Evolutionary conservation across 768 basidiomycete species (phyloP).

Genomic region (Multifurca ochricompacta): DNA sequence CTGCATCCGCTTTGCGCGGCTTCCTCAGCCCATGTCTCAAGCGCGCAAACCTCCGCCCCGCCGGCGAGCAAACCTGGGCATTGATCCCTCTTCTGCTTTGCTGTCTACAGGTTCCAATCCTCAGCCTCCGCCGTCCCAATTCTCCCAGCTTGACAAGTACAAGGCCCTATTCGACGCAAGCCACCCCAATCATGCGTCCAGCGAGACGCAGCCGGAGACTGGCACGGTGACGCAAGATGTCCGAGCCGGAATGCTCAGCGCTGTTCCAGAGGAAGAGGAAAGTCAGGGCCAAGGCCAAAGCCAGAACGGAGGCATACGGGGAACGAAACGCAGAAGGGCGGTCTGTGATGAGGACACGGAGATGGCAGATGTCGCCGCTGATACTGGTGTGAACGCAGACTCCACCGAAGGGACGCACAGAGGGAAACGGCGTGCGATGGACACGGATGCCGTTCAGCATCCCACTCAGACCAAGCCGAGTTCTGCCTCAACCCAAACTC

Average conservation of each 20-base stretch:
- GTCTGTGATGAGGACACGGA: neutral
- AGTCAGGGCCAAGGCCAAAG: neutral
- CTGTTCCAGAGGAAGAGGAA: constrained; percentile 12
- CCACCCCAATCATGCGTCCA: constrained; percentile 15
- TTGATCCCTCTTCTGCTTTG: neutral
- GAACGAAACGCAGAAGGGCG: constrained; percentile 9
- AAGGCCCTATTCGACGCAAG: constrained; percentile 19
- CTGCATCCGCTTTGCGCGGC: neutral
- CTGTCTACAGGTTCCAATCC: neutral
- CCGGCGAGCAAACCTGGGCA: constrained; percentile 7
- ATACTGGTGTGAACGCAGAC: neutral
- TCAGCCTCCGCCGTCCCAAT: neutral
- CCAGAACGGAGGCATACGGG: neutral
- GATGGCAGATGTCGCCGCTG: neutral
- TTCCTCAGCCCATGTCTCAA: constrained; percentile 12
- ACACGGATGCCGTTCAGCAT: neutral
- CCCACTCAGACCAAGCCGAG: neutral
- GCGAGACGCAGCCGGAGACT: constrained; percentile 1
- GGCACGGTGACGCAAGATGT: neutral
- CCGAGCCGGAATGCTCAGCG: neutral
- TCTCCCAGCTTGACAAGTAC: constrained; percentile 18
- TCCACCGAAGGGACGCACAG: neutral
- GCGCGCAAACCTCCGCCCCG: constrained; percentile 9
- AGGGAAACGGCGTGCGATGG: constrained; percentile 11
- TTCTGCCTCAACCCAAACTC: neutral